Conservation (phyloP, 371 early-diverging fungal genomes). For the Rhizopus stolonifer region DNA sequence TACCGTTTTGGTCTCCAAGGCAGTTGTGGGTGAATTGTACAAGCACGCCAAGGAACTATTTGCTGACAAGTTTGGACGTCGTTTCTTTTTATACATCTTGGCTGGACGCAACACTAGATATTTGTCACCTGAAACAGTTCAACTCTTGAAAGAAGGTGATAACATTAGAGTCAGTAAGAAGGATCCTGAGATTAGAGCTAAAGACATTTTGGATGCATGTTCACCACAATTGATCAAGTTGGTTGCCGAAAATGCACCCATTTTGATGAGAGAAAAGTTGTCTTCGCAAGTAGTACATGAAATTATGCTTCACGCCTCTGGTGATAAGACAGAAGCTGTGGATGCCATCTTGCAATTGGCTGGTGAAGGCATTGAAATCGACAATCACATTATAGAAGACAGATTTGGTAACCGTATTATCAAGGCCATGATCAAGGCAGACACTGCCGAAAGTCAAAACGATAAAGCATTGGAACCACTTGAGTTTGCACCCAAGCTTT, state of each 20-base stretch:
- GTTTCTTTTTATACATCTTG: constrained; percentile 71
- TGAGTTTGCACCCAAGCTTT: constrained; percentile 44
- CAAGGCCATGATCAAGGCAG: constrained; percentile 61
- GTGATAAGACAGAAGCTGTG: constrained; percentile 50
- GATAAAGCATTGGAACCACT: constrained; percentile 50
- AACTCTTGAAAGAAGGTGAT: constrained; percentile 64
- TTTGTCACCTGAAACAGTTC: constrained; percentile 64
- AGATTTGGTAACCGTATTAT: constrained; percentile 60
- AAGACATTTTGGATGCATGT: constrained; percentile 60
- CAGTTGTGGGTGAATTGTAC: constrained; percentile 65
- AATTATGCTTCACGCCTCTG: constrained; percentile 67
- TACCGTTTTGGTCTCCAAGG: constrained; percentile 84
- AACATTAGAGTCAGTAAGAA: constrained; percentile 72
- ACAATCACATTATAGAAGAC: constrained; percentile 56
- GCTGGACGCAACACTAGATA: constrained; percentile 74
- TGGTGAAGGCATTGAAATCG: constrained; percentile 46
- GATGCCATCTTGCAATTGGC: constrained; percentile 51
- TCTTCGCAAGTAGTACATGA: constrained; percentile 72
- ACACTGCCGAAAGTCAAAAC: constrained; percentile 52
- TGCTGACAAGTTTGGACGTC: constrained; percentile 73
- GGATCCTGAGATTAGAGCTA: constrained; percentile 60
- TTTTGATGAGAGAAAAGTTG: constrained; percentile 60
- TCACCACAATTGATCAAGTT: constrained; percentile 63
- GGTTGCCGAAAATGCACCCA: constrained; percentile 52
- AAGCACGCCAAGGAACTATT: constrained; percentile 61